phyloP scores from a whole-genome alignment of 257 asterid species.

The Eustoma russellianum region DNA sequence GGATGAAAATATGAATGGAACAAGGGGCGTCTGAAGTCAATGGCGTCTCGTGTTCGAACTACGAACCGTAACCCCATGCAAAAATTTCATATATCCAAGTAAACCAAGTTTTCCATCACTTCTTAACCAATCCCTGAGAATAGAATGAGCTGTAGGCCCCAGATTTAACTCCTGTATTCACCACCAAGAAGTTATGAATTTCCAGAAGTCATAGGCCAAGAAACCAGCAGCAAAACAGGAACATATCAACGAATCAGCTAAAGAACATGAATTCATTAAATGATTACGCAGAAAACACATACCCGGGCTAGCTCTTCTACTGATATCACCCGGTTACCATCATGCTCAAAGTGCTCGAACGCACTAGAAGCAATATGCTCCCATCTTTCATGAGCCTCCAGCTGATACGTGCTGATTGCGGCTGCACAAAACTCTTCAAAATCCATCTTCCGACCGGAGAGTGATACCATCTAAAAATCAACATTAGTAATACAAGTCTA shows the following conservation, averaged over 20 bases:
- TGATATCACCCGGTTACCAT: conserved; percentile 76
- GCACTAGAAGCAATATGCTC: conserved; percentile 69
- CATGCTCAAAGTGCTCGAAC: conserved; percentile 62
- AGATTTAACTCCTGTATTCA: conserved; percentile 67
- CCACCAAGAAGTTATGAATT: not conserved
- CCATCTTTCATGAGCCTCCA: conserved; percentile 80
- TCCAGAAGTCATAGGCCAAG: not conserved
- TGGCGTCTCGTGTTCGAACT: conserved; percentile 63
- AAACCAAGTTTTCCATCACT: conserved; percentile 66
- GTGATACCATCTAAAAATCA: conserved; percentile 54
- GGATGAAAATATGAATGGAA: not conserved
- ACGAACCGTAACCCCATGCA: conserved; percentile 87
- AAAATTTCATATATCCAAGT: conserved; percentile 77
- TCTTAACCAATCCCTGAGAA: conserved; percentile 73
- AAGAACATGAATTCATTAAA: not conserved
- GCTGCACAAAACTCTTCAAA: conserved; percentile 89
- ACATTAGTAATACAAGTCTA: not conserved
- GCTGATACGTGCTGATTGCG: conserved; percentile 76
- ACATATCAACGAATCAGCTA: not conserved
- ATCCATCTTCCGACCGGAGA: conserved; percentile 64
- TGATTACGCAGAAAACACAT: conserved; percentile 5
- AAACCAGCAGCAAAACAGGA: not conserved
- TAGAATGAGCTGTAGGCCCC: conserved; percentile 60
- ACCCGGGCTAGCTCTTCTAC: conserved; percentile 86
- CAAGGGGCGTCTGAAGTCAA: conserved; percentile 13